Evolutionary conservation across 2,329 filamentous ascomycete genomes (phyloP).

Genomic region (Colletotrichum tropicicola): DNA sequence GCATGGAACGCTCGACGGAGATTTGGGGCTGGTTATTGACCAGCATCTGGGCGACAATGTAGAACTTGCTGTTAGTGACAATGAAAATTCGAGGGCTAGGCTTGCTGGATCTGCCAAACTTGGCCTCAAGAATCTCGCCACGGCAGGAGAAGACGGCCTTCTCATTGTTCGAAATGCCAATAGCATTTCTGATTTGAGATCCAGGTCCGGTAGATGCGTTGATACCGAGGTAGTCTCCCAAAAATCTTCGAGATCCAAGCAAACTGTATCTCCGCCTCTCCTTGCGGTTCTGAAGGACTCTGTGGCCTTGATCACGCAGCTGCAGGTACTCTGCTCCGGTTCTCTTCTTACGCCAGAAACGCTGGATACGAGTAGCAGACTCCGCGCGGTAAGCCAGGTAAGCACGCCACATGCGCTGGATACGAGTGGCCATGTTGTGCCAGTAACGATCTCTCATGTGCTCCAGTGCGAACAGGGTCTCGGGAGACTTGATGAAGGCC

Average conservation of each 20-base stretch:
- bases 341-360: constrained; percentile 94
- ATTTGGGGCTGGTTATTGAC: constrained; percentile 86
- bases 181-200: constrained; percentile 79
- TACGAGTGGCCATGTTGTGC: constrained; percentile 99
- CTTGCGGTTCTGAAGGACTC: constrained; percentile 83
- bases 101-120: constrained; percentile 96
- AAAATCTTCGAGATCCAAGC: constrained; percentile 88
- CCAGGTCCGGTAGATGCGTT: constrained; percentile 83
- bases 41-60: constrained; percentile 85
- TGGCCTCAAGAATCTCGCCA: constrained; percentile 88
- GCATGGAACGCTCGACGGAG: constrained; percentile 80
- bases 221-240: constrained; percentile 94
- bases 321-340: constrained; percentile 90
- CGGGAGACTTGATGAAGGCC: constrained; percentile 97
- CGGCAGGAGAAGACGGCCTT: constrained; percentile 88
- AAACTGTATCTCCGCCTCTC: constrained; percentile 92
- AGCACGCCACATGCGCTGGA: constrained; percentile 96
- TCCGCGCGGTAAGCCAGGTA: constrained; percentile 93
- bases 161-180: constrained; percentile 78
- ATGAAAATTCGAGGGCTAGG: constrained; percentile 86
- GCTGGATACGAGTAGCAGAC: constrained; percentile 91
- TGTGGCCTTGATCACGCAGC: constrained; percentile 87
- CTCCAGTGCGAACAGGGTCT: constrained; percentile 95
- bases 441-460: constrained; percentile 98
- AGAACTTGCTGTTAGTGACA: constrained; percentile 86